Evolutionary conservation across 495 filamentous ascomycete genomes (phyloP).

Genomic region (Penicillium bialowiezense): DNA sequence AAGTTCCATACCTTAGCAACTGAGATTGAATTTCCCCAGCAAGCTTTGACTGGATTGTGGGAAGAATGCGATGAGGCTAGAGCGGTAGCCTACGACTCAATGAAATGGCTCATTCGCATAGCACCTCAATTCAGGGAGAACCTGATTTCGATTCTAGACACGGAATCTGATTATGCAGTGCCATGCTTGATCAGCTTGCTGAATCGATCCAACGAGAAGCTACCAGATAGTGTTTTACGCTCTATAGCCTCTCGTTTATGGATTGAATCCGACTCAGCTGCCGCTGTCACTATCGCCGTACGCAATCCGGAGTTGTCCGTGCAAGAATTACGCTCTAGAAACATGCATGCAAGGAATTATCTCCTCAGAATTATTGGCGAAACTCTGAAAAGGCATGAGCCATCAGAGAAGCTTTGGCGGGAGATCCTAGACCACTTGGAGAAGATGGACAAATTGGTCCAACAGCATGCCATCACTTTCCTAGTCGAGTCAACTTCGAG

Average conservation of each 20-base stretch:
- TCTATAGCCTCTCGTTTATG: background rate
- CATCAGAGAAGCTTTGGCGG: background rate
- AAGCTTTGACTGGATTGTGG: background rate
- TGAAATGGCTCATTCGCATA: background rate
- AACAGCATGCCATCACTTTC: background rate
- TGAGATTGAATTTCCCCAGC: constrained; percentile 2
- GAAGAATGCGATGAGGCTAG: background rate
- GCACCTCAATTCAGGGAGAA: background rate
- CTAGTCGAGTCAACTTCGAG: background rate
- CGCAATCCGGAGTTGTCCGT: background rate
- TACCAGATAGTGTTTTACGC: background rate
- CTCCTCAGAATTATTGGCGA: background rate
- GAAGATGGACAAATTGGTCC: background rate
- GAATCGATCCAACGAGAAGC: background rate
- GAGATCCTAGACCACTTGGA: background rate
- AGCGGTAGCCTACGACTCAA: background rate
- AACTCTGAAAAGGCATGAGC: background rate
- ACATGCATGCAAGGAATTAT: background rate
- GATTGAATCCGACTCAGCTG: background rate
- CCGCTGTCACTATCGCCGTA: background rate
- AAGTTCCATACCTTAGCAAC: background rate
- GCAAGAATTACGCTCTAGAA: background rate
- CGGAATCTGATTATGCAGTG: background rate
- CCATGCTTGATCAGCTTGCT: background rate
- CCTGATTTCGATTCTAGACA: background rate